phyloP scores from a whole-genome alignment of 75 land plant species.

The Cunninghamia lanceolata region DNA sequence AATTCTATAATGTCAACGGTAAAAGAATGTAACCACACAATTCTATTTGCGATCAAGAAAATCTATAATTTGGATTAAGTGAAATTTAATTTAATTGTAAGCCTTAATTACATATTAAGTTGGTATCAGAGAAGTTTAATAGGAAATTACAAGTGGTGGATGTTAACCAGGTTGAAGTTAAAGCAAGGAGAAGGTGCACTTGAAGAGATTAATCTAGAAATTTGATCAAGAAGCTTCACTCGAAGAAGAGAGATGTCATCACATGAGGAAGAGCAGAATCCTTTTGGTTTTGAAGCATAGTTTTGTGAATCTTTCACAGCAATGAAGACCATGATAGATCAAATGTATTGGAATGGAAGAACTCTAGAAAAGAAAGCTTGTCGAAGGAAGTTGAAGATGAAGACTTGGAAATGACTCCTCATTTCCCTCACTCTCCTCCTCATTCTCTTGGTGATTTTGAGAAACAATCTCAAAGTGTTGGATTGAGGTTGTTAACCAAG shows the following conservation, averaged over 20 bases:
- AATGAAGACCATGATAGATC: not conserved
- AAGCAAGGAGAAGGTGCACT: no score
- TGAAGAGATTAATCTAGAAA: not conserved
- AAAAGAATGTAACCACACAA: no score
- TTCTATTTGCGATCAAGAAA: no score
- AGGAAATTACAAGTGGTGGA: no score
- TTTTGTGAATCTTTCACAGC: not conserved
- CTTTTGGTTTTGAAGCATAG: not conserved
- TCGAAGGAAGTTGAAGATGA: not conserved
- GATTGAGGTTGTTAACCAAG: no score
- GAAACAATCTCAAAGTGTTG: no score
- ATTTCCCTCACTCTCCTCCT: not conserved
- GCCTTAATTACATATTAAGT: no score
- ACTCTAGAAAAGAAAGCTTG: not conserved
- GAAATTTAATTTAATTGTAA: no score
- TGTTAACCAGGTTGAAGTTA: no score
- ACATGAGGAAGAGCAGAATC: not conserved
- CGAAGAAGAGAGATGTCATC: not conserved
- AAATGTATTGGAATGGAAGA: not conserved
- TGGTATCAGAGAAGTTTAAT: no score
- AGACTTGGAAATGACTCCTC: not conserved
- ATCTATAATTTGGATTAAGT: no score
- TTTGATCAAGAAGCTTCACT: not conserved
- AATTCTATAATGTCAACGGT: no score
- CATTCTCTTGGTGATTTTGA: not conserved